Evolutionary conservation across 1,284 basidiomycete species (phyloP).

Genomic region (Tylopilus sp.): DNA sequence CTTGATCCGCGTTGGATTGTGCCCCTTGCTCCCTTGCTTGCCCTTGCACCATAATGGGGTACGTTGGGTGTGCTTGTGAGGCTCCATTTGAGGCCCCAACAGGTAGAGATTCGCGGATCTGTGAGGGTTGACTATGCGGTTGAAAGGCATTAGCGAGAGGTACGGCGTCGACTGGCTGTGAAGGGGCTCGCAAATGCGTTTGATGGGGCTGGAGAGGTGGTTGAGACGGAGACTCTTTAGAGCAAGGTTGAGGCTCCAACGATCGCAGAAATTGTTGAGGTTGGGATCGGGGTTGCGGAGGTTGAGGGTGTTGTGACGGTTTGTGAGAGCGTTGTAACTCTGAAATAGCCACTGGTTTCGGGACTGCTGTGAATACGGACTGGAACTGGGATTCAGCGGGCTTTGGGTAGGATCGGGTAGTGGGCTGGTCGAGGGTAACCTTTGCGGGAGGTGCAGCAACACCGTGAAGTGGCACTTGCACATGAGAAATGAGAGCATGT

Average conservation of each 20-base stretch:
- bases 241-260: background rate
- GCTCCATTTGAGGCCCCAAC: background rate
- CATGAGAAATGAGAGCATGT: constrained; percentile 3
- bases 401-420: background rate
- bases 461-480: constrained; percentile 9
- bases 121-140: constrained; percentile 2
- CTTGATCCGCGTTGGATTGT: constrained; percentile 7
- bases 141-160: constrained; percentile 4
- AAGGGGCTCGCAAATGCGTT: background rate
- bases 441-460: background rate
- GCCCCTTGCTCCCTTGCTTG: background rate
- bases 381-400: constrained; percentile 2
- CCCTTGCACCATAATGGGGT: constrained; percentile 3
- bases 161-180: background rate
- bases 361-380: background rate
- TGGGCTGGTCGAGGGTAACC: background rate
- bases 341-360: background rate
- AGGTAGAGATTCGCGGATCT: background rate
- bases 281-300: constrained; percentile 1
- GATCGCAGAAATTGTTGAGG: background rate
- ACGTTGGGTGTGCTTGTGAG: background rate
- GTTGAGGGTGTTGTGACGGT: constrained; percentile 6
- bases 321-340: background rate
- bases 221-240: constrained; percentile 3
- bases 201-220: background rate